These are phyloP conservation scores for Penicillium sp. DNA, from an alignment of 2,329 filamentous ascomycete genomes.

Conservation along the genomic window DNA sequence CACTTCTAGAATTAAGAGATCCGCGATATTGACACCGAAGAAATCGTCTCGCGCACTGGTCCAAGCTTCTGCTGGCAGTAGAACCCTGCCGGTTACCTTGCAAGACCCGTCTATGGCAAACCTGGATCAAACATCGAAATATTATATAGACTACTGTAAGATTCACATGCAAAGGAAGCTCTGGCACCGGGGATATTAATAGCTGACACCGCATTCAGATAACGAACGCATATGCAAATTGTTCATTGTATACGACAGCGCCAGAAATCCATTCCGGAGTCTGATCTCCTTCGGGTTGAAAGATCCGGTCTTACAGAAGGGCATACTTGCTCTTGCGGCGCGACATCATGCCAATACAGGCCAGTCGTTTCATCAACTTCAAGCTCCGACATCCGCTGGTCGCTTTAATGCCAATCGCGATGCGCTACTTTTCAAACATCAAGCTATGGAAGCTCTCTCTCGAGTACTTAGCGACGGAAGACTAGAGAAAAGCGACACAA, in stretches of 20 bases:
- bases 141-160: slow-evolving; percentile 5
- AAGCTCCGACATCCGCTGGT: slow-evolving; percentile 2
- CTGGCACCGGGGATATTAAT: not conserved
- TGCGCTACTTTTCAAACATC: slow-evolving; percentile 29
- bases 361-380: slow-evolving; percentile 17
- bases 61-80: not conserved
- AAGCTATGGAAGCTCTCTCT: slow-evolving; percentile 27
- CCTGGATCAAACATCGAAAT: slow-evolving; percentile 13
- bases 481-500: slow-evolving; percentile 20
- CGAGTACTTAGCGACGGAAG: slow-evolving; percentile 11
- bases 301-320: slow-evolving; percentile 24
- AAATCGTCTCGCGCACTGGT: not conserved
- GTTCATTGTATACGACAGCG: slow-evolving; percentile 30
- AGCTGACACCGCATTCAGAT: slow-evolving; percentile 16
- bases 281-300: slow-evolving; percentile 26
- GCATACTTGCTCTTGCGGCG: slow-evolving; percentile 28
- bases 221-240: slow-evolving; percentile 31
- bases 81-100: not conserved
- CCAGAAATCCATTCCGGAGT: slow-evolving; percentile 28
- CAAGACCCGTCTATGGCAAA: slow-evolving; percentile 3
- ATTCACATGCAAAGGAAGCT: too few species aligned
- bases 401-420: slow-evolving; percentile 20
- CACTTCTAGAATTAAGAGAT: not conserved
- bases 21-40: not conserved
- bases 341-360: slow-evolving; percentile 28